Evolutionary conservation across 2,329 filamentous ascomycete genomes (phyloP).

Genomic region (Apiospora marii): DNA sequence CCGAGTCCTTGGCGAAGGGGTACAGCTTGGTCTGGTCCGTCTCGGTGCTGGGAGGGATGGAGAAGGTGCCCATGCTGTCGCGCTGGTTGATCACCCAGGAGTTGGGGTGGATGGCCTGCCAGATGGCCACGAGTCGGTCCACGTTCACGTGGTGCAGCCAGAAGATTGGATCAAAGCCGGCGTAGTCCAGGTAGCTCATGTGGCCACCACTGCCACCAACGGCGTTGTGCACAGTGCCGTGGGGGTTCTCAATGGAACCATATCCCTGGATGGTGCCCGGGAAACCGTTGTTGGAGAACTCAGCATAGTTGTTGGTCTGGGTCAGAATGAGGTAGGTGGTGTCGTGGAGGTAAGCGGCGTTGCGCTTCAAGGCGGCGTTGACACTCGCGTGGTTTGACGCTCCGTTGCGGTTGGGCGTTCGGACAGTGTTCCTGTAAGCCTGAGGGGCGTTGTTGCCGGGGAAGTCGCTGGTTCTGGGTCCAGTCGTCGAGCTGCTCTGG

Average conservation of each 20-base stretch:
- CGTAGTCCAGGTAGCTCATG: constrained; percentile 37
- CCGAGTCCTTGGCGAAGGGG: constrained; percentile 14
- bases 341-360: constrained; percentile 24
- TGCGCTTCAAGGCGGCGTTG: constrained; percentile 9
- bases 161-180: constrained; percentile 40
- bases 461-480: constrained; percentile 19
- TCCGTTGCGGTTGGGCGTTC: not conserved
- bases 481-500: not conserved
- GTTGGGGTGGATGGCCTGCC: constrained; percentile 37
- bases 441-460: constrained; percentile 15
- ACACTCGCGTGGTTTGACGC: constrained; percentile 3
- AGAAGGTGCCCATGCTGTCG: constrained; percentile 7
- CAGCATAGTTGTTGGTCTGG: constrained; percentile 23
- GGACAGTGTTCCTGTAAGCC: not conserved
- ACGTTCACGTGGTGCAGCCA: constrained; percentile 36
- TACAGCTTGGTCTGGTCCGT: constrained; percentile 20
- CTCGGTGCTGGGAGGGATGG: not conserved
- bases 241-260: constrained; percentile 36
- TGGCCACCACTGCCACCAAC: constrained; percentile 33
- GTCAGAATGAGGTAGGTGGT: constrained; percentile 24
- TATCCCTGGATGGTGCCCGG: constrained; percentile 25
- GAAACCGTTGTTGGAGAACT: constrained; percentile 25
- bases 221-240: constrained; percentile 34
- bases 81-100: constrained; percentile 20
- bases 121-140: constrained; percentile 39